phyloP scores from a whole-genome alignment of 2,329 filamentous ascomycete genomes.

The Arthrobotrys entomopaga region DNA sequence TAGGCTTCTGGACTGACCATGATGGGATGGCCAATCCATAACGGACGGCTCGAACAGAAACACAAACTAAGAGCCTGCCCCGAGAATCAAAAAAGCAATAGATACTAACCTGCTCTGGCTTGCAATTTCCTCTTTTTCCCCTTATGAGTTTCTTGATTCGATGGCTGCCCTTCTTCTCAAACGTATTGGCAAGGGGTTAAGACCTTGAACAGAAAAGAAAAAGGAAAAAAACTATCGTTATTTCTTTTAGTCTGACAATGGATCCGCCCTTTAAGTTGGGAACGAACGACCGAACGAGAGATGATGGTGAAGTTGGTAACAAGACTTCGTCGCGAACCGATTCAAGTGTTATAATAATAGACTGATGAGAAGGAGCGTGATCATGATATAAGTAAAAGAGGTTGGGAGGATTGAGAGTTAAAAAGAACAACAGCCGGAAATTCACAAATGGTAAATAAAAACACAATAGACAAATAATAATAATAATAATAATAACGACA shows the following conservation, averaged over 20 bases:
- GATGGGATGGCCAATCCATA: slow-evolving; percentile 49
- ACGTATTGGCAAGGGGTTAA: slow-evolving; percentile 51
- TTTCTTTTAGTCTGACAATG: slow-evolving; percentile 1
- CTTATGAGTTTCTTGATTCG: slow-evolving; percentile 56
- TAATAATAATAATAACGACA: too few species aligned
- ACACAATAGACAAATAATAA: too few species aligned
- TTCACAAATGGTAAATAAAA: too few species aligned
- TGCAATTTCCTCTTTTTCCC: slow-evolving; percentile 56
- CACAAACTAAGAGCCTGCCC: slow-evolving; percentile 46
- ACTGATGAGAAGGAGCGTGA: slow-evolving; percentile 8
- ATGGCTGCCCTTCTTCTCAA: slow-evolving; percentile 40
- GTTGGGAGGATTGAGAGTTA: slow-evolving; percentile 10
- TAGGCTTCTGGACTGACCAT: slow-evolving; percentile 45
- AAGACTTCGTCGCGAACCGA: slow-evolving; percentile 10
- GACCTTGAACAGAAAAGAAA: slow-evolving; percentile 3
- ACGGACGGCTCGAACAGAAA: slow-evolving; percentile 51
- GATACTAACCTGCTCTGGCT: slow-evolving; percentile 52
- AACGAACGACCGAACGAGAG: neutral
- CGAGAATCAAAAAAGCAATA: slow-evolving; percentile 53
- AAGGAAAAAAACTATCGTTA: slow-evolving; percentile 27
- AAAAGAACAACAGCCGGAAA: slow-evolving; percentile 27
- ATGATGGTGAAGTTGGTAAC: slow-evolving; percentile 22
- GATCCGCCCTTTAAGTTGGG: neutral
- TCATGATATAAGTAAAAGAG: slow-evolving; percentile 9
- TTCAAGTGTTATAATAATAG: neutral